Evolutionary conservation across 371 early-diverging fungal genomes (phyloP), one percentile per base, ranked within the genome.

Genomic region (Syncephalastrum monosporum): DNA sequence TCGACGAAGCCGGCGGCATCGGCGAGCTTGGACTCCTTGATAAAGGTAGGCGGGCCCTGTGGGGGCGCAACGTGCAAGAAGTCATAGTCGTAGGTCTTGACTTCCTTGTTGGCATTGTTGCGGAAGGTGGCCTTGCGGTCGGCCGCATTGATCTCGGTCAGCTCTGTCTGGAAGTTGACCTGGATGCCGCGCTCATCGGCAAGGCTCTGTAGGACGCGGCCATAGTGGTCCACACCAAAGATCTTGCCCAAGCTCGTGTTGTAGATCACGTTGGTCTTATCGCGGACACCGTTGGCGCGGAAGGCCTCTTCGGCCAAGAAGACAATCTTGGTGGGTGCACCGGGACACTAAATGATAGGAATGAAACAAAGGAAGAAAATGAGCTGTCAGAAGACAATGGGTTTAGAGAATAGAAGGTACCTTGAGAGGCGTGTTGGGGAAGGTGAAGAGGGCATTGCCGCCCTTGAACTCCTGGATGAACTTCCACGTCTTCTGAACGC

Each of bases 11-110:
- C 94, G 56, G 83, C 89, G 1, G 86, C 82, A 63, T 94, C 89
- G 24, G 87, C 84, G 29, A 94, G 64, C 7, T 69, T 71, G 43
- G 86, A 86, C 49, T 81, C 72, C 58, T 87, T 88, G 72, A 94
- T 84, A 59, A 91, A 94, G 33, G 82, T 78, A 42, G 87, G 90
- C 23, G 93, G 78, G 43, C 85, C 78, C 86, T 91, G 91, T 25
- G 92, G 92, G 53, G 93, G 95, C n/a, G 91, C 85, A 48, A 91
- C 94, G 60, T 94, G 95, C 64, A 94, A 71, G 46, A 94, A 87
- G 53, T 93, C 91, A 61, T 90, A 94, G 21, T 83, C 73, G 48
- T 82, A 72, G 1, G 81, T 77, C 55, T 84, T 64, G 21, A 82
- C 53, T 44, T 83, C 82, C 41, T 80, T 71, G 57, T 75, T 83